Base-by-base conservation (phyloP, 208 protist genomes). In the Crithidia acanthocephali region DNA sequence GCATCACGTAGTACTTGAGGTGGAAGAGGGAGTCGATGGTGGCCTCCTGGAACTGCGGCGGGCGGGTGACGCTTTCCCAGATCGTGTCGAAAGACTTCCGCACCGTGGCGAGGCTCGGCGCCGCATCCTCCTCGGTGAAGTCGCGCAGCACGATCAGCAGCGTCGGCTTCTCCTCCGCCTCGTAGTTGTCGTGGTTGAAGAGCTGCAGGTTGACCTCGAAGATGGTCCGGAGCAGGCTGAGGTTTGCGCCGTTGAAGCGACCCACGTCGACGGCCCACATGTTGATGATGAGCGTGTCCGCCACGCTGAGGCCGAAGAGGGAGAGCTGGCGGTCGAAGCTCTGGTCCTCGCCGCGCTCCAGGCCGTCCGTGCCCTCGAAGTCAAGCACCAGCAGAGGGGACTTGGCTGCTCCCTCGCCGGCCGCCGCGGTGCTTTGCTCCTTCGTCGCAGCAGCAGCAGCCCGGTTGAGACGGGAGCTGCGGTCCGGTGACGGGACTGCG, bases 181-280 rank as follows among this genome's bases (percentile, higher is more conserved):
- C 70, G 62, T 95, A 93, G 56, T 79, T 83, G 48, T 92, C 85
- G 50, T 93, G 86, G 30, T 83, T 86, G 83, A 98, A 99, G 20
- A 99, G 86, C 69, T 98, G 97, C 50, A 99, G 74, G 65, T 99
- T 97, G 10, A 98, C 87, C 76, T 98, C 95, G 78, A 99, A 98
- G 27, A 99, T 96, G 51, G 87, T 99, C 18, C 96, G 94, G 51
- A 99, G 79, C 15, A 99, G 85, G 47, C 78, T 88, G 71, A 98
- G 88, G 78, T 99, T 99, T 5, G 98, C 89, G 11, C 94, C 98
- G 63, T 97, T 91, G 67, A 94, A 98, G 58, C 98, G 91, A 35
- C 98, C 98, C 37, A 99, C 91, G 70, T 99, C 98, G 22, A 98
- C 85, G 16, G 90, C 69, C 97, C 97, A 99, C 96, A 99, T 97